A percentile compares a stretch with the other conserved stretches of the same genome.
These are phyloP conservation scores for Brettanomyces bruxellensis DNA, from an alignment of 805 yeast species.

Conservation along the genomic window DNA sequence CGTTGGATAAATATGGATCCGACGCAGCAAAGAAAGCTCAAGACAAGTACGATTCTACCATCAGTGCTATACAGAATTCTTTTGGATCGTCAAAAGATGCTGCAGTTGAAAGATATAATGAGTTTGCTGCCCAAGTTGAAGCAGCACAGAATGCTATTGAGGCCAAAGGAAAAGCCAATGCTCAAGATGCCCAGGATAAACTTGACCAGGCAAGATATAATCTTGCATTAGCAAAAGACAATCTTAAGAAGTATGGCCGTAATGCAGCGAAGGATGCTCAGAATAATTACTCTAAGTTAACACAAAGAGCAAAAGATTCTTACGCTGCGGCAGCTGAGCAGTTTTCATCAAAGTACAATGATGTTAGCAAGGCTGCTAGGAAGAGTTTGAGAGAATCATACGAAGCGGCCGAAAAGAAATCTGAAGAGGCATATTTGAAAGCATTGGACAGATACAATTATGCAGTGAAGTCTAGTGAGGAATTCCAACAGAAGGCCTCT, in stretches of 20 bases:
- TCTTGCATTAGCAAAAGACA: conserved; percentile 24
- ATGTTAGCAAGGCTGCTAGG: neutral
- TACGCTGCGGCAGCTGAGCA: neutral
- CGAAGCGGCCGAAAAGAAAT: conserved; percentile 1
- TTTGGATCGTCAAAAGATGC: neutral
- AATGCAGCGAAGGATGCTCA: conserved; percentile 4
- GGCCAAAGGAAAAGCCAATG: conserved; percentile 23
- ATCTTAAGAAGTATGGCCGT: conserved; percentile 7
- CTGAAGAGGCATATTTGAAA: neutral
- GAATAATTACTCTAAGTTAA: neutral
- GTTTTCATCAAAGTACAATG: neutral
- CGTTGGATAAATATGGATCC: conserved; percentile 9
- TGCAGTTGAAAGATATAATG: neutral
- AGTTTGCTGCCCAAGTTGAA: conserved; percentile 4
- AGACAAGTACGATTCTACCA: conserved; percentile 12
- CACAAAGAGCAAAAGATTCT: neutral
- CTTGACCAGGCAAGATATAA: conserved; percentile 27
- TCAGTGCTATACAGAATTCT: neutral
- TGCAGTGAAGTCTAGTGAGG: conserved; percentile 9
- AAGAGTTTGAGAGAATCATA: conserved; percentile 5
- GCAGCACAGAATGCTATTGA: conserved; percentile 22
- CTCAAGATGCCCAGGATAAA: conserved; percentile 25
- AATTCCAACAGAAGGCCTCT: conserved; percentile 25
- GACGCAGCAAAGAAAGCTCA: conserved; percentile 20
- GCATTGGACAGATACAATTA: neutral